Evolutionary conservation across 768 basidiomycete species (phyloP).

Genomic region (Tulasnella sp.): DNA sequence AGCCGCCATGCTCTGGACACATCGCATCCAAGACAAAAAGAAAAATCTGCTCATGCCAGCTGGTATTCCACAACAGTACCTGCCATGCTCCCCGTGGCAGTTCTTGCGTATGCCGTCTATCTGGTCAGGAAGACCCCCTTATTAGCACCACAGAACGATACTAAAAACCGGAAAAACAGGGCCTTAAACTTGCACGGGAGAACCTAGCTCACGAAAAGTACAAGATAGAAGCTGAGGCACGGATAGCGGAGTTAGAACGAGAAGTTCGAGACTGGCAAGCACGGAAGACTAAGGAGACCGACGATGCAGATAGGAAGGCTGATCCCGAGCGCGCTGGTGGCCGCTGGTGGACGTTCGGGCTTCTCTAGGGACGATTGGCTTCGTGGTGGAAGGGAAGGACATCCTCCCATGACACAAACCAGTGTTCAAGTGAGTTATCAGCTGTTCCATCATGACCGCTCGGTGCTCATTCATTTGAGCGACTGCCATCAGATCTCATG

Average conservation of each 20-base stretch:
- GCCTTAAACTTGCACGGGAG: slow-evolving; percentile 13
- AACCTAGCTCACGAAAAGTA: slow-evolving; percentile 27
- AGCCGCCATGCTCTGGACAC: not conserved
- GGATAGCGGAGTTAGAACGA: slow-evolving; percentile 16
- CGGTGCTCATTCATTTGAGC: not conserved
- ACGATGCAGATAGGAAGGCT: not conserved
- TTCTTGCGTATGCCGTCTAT: slow-evolving; percentile 26
- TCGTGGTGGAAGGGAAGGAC: not conserved
- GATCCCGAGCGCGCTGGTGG: not conserved
- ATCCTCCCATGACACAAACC: not conserved
- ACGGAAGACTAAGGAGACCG: not conserved
- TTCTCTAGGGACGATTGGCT: not conserved
- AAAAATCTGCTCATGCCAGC: slow-evolving; percentile 23
- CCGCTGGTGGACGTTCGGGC: slow-evolving; percentile 26
- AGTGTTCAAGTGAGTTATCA: not conserved
- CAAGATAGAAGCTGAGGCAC: slow-evolving; percentile 15
- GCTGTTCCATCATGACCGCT: not conserved
- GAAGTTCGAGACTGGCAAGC: slow-evolving; percentile 20
- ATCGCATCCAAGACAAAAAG: not conserved
- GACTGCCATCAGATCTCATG: slow-evolving; percentile 13
- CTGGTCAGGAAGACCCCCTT: not conserved
- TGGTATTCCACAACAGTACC: slow-evolving; percentile 26
- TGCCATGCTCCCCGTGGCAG: slow-evolving; percentile 25
- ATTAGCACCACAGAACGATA: not conserved
- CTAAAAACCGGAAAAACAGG: slow-evolving; percentile 2